Base-by-base conservation (phyloP, 2,329 filamentous ascomycete genomes). In the Endothia cerciana region DNA sequence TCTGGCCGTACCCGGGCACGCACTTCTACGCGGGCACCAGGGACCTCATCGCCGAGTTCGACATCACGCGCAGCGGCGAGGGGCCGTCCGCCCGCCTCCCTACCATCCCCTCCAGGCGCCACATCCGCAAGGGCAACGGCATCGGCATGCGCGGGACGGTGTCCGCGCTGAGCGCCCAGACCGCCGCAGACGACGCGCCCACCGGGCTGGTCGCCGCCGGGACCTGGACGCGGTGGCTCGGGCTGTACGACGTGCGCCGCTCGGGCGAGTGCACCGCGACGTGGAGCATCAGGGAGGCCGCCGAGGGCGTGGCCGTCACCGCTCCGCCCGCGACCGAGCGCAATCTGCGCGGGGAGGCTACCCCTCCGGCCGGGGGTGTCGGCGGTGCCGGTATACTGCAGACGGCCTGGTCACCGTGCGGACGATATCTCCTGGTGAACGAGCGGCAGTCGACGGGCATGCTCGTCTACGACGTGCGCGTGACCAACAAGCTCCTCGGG, bases 131-230 rank as follows among this genome's bases (percentile, higher is more conserved):
- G 74, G 86, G 87, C 40, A 82, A 83, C 65, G 86, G 87, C 45
- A 82, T 89, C 8, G 87, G 87, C 55, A 89, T 90, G 83, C 86
- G 87, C 65, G 87, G 88, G 5, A 84, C 82, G 30, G 81, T 89
- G 0, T 85, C 87, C 0, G 80, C 86, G 0, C 77, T 90, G 0
- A 78, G 82, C n/a, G 74, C 80, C 2, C 84, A 84, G 63, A 78
- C 74, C 0, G 74, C 76, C 45, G 72, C 72, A 25, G 72, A 74
- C 33, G 74, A 72, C 2, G 70, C 71, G 7, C 73, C 75, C 38
- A 74, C 71, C n/a, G 72, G 73, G 38, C 73, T 89, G 36, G 69
- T 89, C 41, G 87, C 87, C 0, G 87, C 87, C 0, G 88, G 87
- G 10, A 89, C 87, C 0, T 87, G 87, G 84, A 89, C 85, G 0